Percentiles rank a stretch among this genome's conserved stretches.
These are phyloP conservation scores for Paramecium pentaurelia DNA, from an alignment of 73 alveolate genomes.

Conservation along the genomic window DNA sequence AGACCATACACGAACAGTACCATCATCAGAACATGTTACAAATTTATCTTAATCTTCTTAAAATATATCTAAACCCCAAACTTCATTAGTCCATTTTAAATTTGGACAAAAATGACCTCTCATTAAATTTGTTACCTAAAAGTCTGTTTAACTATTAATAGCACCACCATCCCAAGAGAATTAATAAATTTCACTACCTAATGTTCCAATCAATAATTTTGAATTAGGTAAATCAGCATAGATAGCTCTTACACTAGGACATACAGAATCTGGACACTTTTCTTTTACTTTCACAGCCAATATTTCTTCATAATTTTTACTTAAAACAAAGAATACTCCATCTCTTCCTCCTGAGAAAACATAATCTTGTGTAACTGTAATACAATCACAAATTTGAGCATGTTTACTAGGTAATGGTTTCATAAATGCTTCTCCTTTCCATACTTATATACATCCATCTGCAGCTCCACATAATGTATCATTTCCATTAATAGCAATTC, in stretches of 20 bases:
- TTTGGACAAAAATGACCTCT: conserved; percentile 71
- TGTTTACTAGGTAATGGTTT: conserved; percentile 61
- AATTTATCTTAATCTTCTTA: conserved; percentile 55
- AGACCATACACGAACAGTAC: conserved; percentile 80
- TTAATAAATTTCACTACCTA: conserved; percentile 90
- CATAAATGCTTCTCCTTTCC: conserved; percentile 81
- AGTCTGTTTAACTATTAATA: conserved; percentile 5
- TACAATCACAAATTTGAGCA: conserved; percentile 78
- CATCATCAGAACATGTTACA: conserved; percentile 80
- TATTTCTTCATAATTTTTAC: conserved; percentile 50
- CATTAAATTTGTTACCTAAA: conserved; percentile 31
- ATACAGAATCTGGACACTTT: conserved; percentile 64
- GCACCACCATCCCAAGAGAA: conserved; percentile 47
- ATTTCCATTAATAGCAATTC: conserved; percentile 56
- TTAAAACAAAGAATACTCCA: conserved; percentile 72
- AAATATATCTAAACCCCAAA: conserved; percentile 80
- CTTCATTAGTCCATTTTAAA: conserved; percentile 76
- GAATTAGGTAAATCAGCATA: conserved; percentile 60
- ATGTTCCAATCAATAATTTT: conserved; percentile 83
- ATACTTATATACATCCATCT: conserved; percentile 63
- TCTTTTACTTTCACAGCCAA: conserved; percentile 18
- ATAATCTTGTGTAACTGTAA: conserved; percentile 69
- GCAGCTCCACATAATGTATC: conserved; percentile 73
- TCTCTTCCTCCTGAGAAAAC: conserved; percentile 96
- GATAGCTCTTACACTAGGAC: conserved; percentile 82